Evolutionary conservation across 2,329 filamentous ascomycete species (phyloP), one percentile per base, ranked within the genome.

Genomic region (Cercospora sp.): DNA sequence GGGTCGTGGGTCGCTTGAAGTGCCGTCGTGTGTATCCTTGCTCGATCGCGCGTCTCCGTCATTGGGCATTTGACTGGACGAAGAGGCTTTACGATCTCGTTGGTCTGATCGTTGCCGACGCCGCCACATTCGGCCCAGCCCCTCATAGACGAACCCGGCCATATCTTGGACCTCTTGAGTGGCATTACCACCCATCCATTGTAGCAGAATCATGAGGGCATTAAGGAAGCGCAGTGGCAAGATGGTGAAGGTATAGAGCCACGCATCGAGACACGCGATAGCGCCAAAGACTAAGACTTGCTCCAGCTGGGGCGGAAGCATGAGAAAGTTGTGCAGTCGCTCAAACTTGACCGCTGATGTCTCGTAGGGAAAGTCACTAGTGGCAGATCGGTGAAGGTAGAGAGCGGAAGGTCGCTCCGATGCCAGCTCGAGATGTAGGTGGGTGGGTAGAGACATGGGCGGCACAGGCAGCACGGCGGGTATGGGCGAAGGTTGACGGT

Each of bases 191-290:
- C 80, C 85, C 92, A 92, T 97, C 86, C 94, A 98, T 69, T 87
- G 86, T 9, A 88, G 79, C 28, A 99, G 81, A 2, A 98, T 89
- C 21, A 88, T 88, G 0, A 94, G 75, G 0, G 95, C 94, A 67
- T 94, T 91, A 64, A 91, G 79, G 74, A 99, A 98, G 2, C 95
- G 88, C 68, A 99, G 85, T 0, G 95, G 95, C 0, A 99, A 83
- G 55, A 99, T 97, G 0, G 95, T 99, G 74, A 99, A 96, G 0
- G 93, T 96, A 81, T 97, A 95, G 1, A 99, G 86, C 93, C 94
- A 99, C 1, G 94, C 91, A 78, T 99, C 95, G 5, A 99, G 84
- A 80, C 95, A 99, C 6, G 94, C 94, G 37, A 98, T 81, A 0
- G 92, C 90, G 6, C 95, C 95, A 80, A 99, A 98, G 68, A 89